A percentile compares a stretch with the other conserved stretches of the same genome.
phyloP scores from a whole-genome alignment of 73 alveolate genomes.

The Blepharisma stoltei region DNA sequence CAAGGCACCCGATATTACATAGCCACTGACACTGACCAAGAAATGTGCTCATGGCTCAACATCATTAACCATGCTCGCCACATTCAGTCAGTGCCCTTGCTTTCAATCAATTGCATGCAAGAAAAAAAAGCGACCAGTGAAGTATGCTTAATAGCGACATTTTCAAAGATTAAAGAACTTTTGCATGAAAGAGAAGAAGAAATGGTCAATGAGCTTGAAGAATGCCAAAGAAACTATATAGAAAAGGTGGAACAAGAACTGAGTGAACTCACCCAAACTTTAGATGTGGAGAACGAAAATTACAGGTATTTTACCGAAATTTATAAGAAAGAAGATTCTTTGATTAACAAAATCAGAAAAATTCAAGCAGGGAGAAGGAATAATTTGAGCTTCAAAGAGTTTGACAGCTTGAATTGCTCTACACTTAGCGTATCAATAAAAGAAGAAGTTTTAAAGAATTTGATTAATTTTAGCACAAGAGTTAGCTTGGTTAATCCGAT shows the following conservation, averaged over 20 bases:
- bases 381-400: background rate
- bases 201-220: background rate
- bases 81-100: background rate
- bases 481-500: constrained; percentile 11
- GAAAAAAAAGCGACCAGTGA: background rate
- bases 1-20: background rate
- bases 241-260: background rate
- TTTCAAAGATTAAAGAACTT: background rate
- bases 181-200: background rate
- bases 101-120: background rate
- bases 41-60: background rate
- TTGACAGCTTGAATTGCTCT: background rate
- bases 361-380: background rate
- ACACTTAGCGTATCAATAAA: background rate
- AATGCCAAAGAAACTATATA: background rate
- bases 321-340: background rate
- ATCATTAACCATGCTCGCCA: background rate
- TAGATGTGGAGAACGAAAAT: background rate
- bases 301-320: background rate
- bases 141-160: background rate
- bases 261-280: background rate
- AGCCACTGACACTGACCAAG: background rate
- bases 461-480: background rate
- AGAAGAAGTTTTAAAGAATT: background rate
- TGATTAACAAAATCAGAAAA: background rate